Base-by-base conservation (phyloP, 176 grass and related monocot genomes). In the Paspalum notatum region DNA sequence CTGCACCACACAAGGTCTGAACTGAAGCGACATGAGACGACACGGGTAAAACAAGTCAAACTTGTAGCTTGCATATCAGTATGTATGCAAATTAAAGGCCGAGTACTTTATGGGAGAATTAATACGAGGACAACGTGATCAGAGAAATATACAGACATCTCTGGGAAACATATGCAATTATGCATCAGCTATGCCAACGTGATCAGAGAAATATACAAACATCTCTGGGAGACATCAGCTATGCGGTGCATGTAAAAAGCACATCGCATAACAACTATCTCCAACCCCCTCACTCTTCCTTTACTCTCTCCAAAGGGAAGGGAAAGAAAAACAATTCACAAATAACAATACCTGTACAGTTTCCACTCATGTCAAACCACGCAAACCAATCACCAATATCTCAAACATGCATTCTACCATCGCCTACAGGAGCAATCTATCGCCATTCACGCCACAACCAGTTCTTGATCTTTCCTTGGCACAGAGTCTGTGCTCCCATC, bases 231-330 rank as follows among this genome's bases (percentile, higher is more conserved):
- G 8, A 64, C 63, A 37, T 65, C 56, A 71, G 49, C 63, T 64
- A 81, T 81, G 71, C 25, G 56, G 71, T 37, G 87, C 65, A 81
- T 66, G 80, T 70, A 85, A 81, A 89, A 89, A 81, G 6, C 77
- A 89, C 69, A 61, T 68, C 43, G 63, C 78, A 84, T 75, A 61
- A 68, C 50, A 68, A 1, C 82, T 74, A 89, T 49, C 57, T 77
- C 64, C 64, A 65, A 39, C 8, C 54, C 77, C 52, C 72, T 72
- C 53, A 10, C 20, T 38, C 71, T 69, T 49, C 74, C 46, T 53
- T 53, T 48, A 17, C 53, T 11, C 76, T 53, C 76, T 77, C 85
- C 72, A 62, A 50, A 27, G 39, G 24, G 72, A 27, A 44, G 12
- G 26, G 17, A 4, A 6, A 7, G 13, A 72, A 64, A 8, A 62